phyloP scores from a whole-genome alignment of 2,329 filamentous ascomycete species.

The Aaosphaeria arxii region DNA sequence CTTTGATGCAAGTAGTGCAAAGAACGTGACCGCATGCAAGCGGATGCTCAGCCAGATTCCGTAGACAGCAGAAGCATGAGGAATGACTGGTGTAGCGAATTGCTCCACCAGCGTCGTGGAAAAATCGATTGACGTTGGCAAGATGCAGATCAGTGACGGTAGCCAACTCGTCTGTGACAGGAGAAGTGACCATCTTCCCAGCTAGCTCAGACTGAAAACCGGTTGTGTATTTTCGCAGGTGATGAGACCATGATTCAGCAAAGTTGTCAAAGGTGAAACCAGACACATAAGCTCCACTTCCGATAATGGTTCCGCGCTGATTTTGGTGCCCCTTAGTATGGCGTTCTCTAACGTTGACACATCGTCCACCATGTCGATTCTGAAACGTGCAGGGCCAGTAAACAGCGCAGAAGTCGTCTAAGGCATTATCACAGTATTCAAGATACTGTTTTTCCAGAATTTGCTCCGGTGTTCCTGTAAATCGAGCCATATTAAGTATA shows the following conservation, averaged over 20 bases:
- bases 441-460: conserved; percentile 42
- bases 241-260: conserved; percentile 2
- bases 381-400: conserved; percentile 47
- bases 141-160: conserved; percentile 22
- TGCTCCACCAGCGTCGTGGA: conserved; percentile 9
- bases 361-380: conserved; percentile 15
- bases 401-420: conserved; percentile 43
- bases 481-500: no score
- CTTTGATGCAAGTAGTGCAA: conserved; percentile 41
- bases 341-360: conserved; percentile 37
- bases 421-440: conserved; percentile 41
- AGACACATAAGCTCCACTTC: conserved; percentile 40
- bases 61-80: conserved; percentile 47
- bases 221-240: conserved; percentile 21
- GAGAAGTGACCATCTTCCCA: conserved; percentile 2
- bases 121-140: conserved; percentile 28
- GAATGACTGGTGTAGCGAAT: conserved; percentile 31
- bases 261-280: conserved; percentile 22
- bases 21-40: conserved; percentile 48
- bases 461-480: conserved; percentile 28
- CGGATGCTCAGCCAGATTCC: conserved; percentile 42
- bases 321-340: conserved; percentile 44
- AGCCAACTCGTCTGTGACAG: conserved; percentile 6
- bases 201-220: conserved; percentile 19
- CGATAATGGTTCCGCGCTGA: conserved; percentile 41